Evolutionary conservation across 2,329 filamentous ascomycete species (phyloP).

Genomic region (Ceratocystis ficicola): DNA sequence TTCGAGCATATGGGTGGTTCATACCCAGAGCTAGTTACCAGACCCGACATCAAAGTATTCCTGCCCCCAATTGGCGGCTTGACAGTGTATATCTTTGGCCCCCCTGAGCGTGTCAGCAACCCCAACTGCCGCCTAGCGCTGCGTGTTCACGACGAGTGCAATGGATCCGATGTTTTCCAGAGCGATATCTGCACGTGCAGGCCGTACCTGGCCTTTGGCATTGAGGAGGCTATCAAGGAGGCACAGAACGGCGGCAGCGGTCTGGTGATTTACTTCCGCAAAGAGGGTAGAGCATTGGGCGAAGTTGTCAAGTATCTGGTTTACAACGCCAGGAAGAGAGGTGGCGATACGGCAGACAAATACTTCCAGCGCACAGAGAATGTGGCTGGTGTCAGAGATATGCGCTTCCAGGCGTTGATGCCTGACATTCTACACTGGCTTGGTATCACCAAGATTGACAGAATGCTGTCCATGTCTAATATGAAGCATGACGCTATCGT

Average conservation of each 20-base stretch:
- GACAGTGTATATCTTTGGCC: constrained; percentile 94
- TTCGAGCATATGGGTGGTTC: constrained; percentile 95
- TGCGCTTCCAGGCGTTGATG: constrained; percentile 98
- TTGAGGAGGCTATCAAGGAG: constrained; percentile 94
- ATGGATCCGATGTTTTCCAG: constrained; percentile 93
- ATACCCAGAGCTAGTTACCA: constrained; percentile 91
- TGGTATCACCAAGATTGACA: constrained; percentile 94
- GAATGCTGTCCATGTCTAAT: constrained; percentile 88
- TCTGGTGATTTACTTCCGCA: constrained; percentile 96
- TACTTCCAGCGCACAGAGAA: constrained; percentile 98
- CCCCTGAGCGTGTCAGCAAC: constrained; percentile 87
- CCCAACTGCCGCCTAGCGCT: constrained; percentile 68
- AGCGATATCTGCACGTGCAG: constrained; percentile 96
- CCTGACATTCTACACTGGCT: constrained; percentile 96
- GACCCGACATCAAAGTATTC: constrained; percentile 89
- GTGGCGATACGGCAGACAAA: constrained; percentile 68
- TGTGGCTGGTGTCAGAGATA: constrained; percentile 89
- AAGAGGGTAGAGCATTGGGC: constrained; percentile 85
- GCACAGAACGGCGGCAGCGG: constrained; percentile 88
- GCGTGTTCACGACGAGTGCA: constrained; percentile 73
- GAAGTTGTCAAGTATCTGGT: constrained; percentile 87
- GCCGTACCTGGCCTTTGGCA: constrained; percentile 91
- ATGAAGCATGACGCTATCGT: constrained; percentile 90
- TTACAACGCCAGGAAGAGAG: constrained; percentile 71
- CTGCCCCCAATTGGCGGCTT: constrained; percentile 85